These are phyloP conservation scores for Lipomyces oligophaga DNA, from an alignment of 805 yeast species.

Conservation along the genomic window DNA sequence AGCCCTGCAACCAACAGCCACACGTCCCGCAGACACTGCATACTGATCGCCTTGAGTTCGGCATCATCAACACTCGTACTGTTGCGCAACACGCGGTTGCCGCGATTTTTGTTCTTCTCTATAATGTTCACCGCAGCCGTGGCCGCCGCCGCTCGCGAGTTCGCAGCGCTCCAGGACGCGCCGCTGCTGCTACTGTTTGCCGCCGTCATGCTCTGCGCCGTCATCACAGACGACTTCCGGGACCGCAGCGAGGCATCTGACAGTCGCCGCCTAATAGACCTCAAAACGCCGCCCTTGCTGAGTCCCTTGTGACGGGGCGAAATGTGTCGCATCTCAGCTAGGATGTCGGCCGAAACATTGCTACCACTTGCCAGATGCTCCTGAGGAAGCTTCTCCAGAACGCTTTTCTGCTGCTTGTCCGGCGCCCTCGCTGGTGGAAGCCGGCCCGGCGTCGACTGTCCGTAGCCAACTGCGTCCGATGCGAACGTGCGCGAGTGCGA, in stretches of 20 bases:
- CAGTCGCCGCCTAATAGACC: conserved; percentile 14
- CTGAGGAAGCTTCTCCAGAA: conserved; percentile 17
- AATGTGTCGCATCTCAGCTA: conserved; percentile 10
- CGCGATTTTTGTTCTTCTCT: conserved; percentile 24
- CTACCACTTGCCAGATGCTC: conserved; percentile 9
- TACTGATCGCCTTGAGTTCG: conserved; percentile 21
- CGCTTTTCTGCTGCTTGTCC: not conserved
- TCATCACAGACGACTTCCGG: conserved; percentile 5
- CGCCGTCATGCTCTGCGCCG: too few species aligned
- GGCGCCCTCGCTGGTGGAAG: not conserved
- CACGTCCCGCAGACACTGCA: conserved; percentile 25
- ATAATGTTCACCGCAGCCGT: conserved; percentile 20
- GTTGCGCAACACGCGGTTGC: conserved; percentile 24
- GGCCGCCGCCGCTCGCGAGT: not conserved
- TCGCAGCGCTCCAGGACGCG: not conserved
- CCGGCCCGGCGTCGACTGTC: not conserved
- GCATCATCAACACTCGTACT: conserved; percentile 23
- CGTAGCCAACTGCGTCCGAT: conserved; percentile 1
- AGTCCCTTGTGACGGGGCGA: conserved; percentile 11
- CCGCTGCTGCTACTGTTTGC: too few species aligned
- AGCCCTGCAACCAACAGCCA: conserved; percentile 27
- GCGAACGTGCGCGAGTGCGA: conserved; percentile 1
- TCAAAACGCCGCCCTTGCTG: conserved; percentile 15
- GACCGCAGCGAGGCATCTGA: conserved; percentile 24
- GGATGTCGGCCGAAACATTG: conserved; percentile 14